These are phyloP conservation scores for Diutina rugosa DNA, from an alignment of 1,139 yeast species.

Conservation along the genomic window DNA sequence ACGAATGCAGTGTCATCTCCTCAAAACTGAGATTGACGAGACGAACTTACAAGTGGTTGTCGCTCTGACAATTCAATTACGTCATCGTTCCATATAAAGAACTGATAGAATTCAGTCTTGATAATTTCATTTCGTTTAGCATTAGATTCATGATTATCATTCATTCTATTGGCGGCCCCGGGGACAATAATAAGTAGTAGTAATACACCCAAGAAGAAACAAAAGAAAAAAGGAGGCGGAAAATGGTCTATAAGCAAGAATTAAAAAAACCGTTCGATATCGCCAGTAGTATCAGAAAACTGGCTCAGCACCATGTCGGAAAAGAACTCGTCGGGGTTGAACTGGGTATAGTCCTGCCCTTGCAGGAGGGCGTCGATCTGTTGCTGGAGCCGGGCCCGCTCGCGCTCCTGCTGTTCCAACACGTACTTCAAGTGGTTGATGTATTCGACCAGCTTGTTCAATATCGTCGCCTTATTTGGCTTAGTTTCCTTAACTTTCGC, in stretches of 20 bases:
- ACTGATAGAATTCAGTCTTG: no score
- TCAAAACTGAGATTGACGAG: no score
- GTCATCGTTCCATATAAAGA: no score
- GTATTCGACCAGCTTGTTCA: slow-evolving; percentile 59
- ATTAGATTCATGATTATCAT: not conserved
- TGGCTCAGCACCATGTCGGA: not conserved
- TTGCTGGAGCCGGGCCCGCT: not conserved
- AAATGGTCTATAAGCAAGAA: not conserved
- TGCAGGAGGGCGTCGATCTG: not conserved
- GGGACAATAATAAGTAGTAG: no score
- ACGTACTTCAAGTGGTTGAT: slow-evolving; percentile 40
- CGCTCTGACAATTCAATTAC: no score
- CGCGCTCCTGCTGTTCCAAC: slow-evolving; percentile 19
- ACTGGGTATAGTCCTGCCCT: not conserved
- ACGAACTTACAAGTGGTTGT: no score
- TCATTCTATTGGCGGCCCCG: not conserved
- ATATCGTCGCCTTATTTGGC: slow-evolving; percentile 60
- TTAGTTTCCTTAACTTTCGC: slow-evolving; percentile 49
- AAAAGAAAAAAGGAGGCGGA: not conserved
- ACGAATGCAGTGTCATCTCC: no score
- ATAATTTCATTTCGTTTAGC: no score
- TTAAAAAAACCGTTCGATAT: not conserved
- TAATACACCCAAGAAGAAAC: not conserved
- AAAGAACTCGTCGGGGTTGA: slow-evolving; percentile 1
- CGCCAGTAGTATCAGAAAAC: not conserved